Evolutionary conservation across 1,284 basidiomycete species (phyloP), one percentile per base, ranked within the genome.

Genomic region (Irpex sp.): DNA sequence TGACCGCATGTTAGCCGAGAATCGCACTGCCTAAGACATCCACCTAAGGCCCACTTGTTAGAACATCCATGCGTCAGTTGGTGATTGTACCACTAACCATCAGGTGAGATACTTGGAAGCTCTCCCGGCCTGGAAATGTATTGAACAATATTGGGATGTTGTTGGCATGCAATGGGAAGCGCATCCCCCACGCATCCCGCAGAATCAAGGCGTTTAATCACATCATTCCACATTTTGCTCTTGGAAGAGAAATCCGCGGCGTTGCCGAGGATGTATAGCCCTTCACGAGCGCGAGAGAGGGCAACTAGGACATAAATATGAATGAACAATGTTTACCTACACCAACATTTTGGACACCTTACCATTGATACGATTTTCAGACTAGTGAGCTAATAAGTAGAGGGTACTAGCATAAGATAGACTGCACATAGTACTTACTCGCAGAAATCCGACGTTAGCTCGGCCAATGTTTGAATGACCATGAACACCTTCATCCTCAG

Each of bases 211-310:
- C 88, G 81, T 11, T 85, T 77, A 2, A 91, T 73, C 15, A 93
- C 77, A 0, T 73, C 74, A 0, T 71, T 68, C 92, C 92, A 93
- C 79, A 88, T 89, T 5, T 69, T 57, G 63, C 87, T 70, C 72
- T 76, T 44, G 71, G 72, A 74, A 9, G 59, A 37, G 21, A 87
- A 70, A 63, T 87, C 79, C 0, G 74, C 69, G 0, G 86, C 82
- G 64, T 92, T 91, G 11, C 91, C 91, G 2, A 93, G 76, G 40
- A 93, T 85, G 68, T 81, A 91, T 11, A 92, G 75, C 2, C 90
- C 91, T 64, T 92, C 82, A 56, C 84, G 81, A 3, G 91, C 90
- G 19, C 89, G 80, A 19, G 90, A 92, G n/a, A 93, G 71, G 0
- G 90, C 89, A 26, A 93, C 91, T 70, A 26, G 65, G 21, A 37